Evolutionary conservation across 202 grass and related monocot genomes (phyloP).

Genomic region (Carex sylvatica): DNA sequence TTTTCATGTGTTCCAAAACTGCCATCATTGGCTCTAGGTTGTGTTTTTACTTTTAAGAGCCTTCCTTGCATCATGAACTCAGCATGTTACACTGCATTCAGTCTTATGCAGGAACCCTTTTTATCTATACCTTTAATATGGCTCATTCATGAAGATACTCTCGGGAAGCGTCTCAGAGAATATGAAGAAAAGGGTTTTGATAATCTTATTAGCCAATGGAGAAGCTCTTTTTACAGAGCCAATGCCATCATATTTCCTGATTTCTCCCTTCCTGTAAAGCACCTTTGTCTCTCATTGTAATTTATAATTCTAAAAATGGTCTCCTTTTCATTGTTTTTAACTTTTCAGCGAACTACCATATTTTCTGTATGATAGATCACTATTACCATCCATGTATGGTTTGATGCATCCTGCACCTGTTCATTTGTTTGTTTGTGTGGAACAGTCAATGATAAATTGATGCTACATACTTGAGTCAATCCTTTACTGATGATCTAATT

Average conservation of each 20-base stretch:
- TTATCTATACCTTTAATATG: slow-evolving; percentile 73
- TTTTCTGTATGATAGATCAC: not conserved
- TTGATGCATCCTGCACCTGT: not conserved
- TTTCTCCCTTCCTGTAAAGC: slow-evolving; percentile 72
- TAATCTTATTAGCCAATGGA: slow-evolving; percentile 75
- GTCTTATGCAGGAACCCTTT: slow-evolving; percentile 96
- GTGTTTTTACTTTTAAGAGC: not conserved
- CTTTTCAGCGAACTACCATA: not conserved
- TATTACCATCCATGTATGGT: not conserved
- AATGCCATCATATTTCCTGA: slow-evolving; percentile 82
- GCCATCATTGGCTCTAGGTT: not conserved
- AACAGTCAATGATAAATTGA: not conserved
- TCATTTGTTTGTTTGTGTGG: slow-evolving; percentile 1
- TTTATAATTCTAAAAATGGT: slow-evolving; percentile 20
- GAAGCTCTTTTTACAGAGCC: slow-evolving; percentile 69
- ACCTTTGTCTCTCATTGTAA: slow-evolving; percentile 22
- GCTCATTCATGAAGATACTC: slow-evolving; percentile 86
- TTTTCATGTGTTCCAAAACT: not conserved
- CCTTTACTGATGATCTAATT: not conserved
- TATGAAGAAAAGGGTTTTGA: slow-evolving; percentile 43
- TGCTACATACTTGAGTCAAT: slow-evolving; percentile 1
- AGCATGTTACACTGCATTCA: slow-evolving; percentile 51
- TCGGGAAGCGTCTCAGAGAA: slow-evolving; percentile 56
- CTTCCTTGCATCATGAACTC: slow-evolving; percentile 29
- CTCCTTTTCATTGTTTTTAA: not conserved